Conservation (phyloP, 495 filamentous ascomycete genomes). For the Hypoxylon lienhwacheense region DNA sequence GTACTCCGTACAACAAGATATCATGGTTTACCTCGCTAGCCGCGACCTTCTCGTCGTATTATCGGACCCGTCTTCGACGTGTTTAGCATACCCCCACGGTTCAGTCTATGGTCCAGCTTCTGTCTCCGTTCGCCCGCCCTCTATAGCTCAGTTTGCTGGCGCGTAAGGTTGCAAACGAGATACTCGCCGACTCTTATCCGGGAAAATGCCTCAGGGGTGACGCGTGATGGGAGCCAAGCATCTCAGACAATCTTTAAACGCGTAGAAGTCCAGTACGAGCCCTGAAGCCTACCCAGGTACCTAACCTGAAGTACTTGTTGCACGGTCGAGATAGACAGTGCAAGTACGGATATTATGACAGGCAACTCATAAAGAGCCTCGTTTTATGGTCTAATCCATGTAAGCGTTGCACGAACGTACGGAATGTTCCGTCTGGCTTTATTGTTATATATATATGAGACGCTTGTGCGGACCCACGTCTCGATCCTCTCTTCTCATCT, state of each 20-base stretch:
- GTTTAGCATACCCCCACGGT: neutral
- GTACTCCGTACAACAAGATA: neutral
- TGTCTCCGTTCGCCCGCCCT: neutral
- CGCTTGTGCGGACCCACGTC: neutral
- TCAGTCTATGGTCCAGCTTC: neutral
- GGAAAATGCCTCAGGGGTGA: neutral
- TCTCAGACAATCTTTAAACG: neutral
- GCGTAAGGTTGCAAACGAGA: neutral
- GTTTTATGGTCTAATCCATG: neutral
- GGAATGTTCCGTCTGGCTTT: too few species aligned
- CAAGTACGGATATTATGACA: neutral
- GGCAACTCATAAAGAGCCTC: neutral
- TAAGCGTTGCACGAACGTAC: neutral
- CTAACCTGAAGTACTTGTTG: too few species aligned
- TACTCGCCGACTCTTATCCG: neutral
- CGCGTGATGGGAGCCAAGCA: neutral
- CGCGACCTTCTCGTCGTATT: neutral
- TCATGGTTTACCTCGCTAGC: neutral
- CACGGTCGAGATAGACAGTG: too few species aligned
- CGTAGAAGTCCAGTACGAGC: neutral
- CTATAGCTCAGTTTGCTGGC: neutral
- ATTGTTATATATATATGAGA: neutral
- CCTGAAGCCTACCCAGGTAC: too few species aligned
- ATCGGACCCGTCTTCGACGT: neutral
- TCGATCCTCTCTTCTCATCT: neutral